Evolutionary conservation across 129 eudicot species (phyloP).

Genomic region (Artemisia argyi): DNA sequence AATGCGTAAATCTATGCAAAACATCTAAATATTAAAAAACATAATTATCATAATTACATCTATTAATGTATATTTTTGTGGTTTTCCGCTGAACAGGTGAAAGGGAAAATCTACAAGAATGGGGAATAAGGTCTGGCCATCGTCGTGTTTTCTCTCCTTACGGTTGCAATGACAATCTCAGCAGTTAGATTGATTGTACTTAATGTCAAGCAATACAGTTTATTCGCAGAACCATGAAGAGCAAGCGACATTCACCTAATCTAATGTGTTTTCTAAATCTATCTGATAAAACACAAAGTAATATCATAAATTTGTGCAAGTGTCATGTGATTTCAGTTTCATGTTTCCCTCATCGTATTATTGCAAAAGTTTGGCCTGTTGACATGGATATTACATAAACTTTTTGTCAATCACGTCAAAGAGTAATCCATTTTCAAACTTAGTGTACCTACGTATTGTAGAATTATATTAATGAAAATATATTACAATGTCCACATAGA

Average conservation of each 20-base stretch:
- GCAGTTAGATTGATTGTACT: conserved; percentile 41
- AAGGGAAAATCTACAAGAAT: conserved; percentile 40
- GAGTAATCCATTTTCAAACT: too few species aligned
- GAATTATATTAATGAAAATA: too few species aligned
- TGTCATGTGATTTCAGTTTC: not conserved
- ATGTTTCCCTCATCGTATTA: not conserved
- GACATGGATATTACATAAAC: too few species aligned
- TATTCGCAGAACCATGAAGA: conserved; percentile 44
- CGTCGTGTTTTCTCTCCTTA: conserved; percentile 43
- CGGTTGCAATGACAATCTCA: conserved; percentile 51
- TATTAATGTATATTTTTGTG: conserved; percentile 2
- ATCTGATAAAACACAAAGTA: not conserved
- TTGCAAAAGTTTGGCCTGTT: too few species aligned
- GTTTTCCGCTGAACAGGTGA: conserved; percentile 32
- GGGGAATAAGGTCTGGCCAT: conserved; percentile 52
- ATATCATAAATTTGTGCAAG: not conserved
- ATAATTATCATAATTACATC: not conserved
- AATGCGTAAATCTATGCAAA: not conserved
- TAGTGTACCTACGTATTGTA: too few species aligned
- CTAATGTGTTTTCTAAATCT: not conserved
- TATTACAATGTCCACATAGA: too few species aligned
- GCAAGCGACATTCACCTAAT: not conserved
- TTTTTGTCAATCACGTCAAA: too few species aligned
- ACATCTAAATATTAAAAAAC: not conserved
- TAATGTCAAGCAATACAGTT: conserved; percentile 40